Evolutionary conservation across 345 rosid species (phyloP), one percentile per base, ranked within the genome.

Genomic region (Schrenkiella parvula): DNA sequence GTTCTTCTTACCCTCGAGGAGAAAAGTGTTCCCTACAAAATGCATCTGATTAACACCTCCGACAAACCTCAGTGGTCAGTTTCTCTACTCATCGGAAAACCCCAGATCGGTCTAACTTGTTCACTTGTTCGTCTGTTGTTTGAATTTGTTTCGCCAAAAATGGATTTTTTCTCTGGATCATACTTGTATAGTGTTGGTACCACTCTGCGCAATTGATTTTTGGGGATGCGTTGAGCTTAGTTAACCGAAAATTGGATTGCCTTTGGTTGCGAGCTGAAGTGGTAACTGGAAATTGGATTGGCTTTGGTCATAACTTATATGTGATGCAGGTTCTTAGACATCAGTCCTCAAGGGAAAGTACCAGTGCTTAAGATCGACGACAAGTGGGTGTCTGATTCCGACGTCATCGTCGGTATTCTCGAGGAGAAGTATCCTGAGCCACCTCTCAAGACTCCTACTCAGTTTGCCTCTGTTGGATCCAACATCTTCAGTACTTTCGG

Each of bases 381-480:
- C 70, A 87, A 88, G 68, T 95, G 96, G 97, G 88, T 90, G 46
- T 1, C 90, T 66, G 98, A 92, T 62, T 92, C 99, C 34, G 97
- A 92, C 75, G 84, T 90, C 56, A 86, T 92, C 69, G 95, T 84
- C 72, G 86, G 82, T 23, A 77, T 92, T 35, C 69, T 95, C 35
- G 97, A 95, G 66, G 91, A 92, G 82, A 95, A 88, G 70, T 84
- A 78, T 53, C 98, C 96, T n/a, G 89, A 85, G 39, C 92, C 87
- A 28, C 64, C 96, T 52, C 90, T 90, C 14, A 79, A 71, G 46
- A 74, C 91, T 23, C 92, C 96, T 64, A 71, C 89, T 52, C 80
- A 84, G 34, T 72, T 88, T 71, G 86, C 89, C 76, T 68, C 92
- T 42, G 88, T 84, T 44, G 98, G 97, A 73, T 85, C 92, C 23